Conservation (phyloP, 805 yeast species). For the Yamadazyma nakazawae region DNA sequence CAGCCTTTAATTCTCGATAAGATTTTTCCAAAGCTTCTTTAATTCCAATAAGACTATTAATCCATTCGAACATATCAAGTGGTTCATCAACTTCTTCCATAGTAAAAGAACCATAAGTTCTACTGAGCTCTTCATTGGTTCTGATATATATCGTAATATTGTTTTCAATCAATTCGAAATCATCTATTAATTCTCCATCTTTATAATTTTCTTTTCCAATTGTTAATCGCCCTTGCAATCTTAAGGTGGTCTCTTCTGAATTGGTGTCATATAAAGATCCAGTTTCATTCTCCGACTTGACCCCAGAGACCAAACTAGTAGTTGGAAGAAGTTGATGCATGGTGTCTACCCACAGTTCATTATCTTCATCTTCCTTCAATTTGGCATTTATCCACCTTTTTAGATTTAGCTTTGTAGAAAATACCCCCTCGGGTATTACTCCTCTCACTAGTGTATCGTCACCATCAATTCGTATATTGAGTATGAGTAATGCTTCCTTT, state of each 20-base stretch:
- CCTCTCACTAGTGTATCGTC: conserved; percentile 8
- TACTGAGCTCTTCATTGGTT: conserved; percentile 22
- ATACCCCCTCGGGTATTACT: conserved; percentile 12
- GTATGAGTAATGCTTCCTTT: conserved; percentile 5
- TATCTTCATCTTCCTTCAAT: conserved; percentile 9
- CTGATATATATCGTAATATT: conserved; percentile 19
- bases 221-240: conserved; percentile 15
- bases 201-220: conserved; percentile 24
- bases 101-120: conserved; percentile 24
- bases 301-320: not conserved
- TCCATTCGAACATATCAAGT: conserved; percentile 25
- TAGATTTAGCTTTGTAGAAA: not conserved
- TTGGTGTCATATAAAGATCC: not conserved
- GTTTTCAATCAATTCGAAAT: conserved; percentile 19
- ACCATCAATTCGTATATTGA: conserved; percentile 2
- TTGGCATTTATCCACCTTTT: conserved; percentile 3
- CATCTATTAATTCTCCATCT: conserved; percentile 22
- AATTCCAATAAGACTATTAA: conserved; percentile 10
- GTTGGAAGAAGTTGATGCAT: conserved; percentile 20
- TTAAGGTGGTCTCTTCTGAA: not conserved
- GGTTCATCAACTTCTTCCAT: conserved; percentile 18
- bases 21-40: not conserved
- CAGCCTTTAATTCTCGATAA: not conserved
- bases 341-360: conserved; percentile 18
- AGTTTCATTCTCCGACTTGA: not conserved